phyloP scores from a whole-genome alignment of 1,284 basidiomycete genomes.

The Trichosporon inkin region DNA sequence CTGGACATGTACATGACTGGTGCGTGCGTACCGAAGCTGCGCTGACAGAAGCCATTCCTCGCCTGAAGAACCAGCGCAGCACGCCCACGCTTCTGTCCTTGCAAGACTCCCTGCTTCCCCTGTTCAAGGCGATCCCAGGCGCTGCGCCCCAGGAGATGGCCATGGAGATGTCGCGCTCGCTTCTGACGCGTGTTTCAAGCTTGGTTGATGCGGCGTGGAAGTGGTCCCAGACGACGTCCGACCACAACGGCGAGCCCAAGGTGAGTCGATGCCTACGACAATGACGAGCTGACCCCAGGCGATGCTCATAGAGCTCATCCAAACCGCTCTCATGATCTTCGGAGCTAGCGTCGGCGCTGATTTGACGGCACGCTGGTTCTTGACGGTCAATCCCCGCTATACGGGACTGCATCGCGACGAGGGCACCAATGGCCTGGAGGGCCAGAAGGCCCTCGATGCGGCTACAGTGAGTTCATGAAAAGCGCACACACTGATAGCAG shows the following conservation, averaged over 20 bases:
- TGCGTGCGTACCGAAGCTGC: conserved; percentile 12
- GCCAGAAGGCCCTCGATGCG: conserved; percentile 18
- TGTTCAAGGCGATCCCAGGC: conserved; percentile 22
- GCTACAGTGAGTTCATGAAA: conserved; percentile 17
- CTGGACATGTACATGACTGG: conserved; percentile 46
- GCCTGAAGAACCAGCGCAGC: conserved; percentile 28
- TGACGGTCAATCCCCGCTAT: conserved; percentile 30
- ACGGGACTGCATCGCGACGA: conserved; percentile 18
- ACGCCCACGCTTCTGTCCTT: conserved; percentile 35
- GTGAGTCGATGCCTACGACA: conserved; percentile 14
- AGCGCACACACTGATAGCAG: background rate
- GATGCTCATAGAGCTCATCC: conserved; percentile 32
- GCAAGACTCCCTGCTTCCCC: conserved; percentile 26
- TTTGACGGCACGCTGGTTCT: conserved; percentile 33
- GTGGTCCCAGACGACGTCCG: conserved; percentile 31
- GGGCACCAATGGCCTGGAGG: conserved; percentile 14
- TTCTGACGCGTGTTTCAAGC: conserved; percentile 18
- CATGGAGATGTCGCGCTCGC: conserved; percentile 17
- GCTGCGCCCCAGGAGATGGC: conserved; percentile 16
- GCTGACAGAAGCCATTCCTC: conserved; percentile 25
- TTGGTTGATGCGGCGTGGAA: conserved; percentile 27
- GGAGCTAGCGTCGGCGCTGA: conserved; percentile 26
- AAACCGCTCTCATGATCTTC: conserved; percentile 28
- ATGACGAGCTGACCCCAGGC: conserved; percentile 22
- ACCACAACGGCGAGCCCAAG: conserved; percentile 37